phyloP scores from a whole-genome alignment of 441 rosid species.

The Mallotus japonicus region DNA sequence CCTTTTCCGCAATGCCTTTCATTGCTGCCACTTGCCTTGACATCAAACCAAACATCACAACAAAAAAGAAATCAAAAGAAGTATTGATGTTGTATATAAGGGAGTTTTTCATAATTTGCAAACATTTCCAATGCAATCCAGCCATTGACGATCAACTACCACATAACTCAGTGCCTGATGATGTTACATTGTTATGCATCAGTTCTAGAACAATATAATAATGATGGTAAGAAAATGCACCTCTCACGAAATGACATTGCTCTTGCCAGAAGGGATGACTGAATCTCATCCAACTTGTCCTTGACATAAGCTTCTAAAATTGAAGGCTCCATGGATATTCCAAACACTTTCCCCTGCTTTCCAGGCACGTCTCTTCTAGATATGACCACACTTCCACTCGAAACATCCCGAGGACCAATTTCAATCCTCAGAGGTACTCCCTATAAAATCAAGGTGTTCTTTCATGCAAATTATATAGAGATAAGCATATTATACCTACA shows the following conservation, averaged over 20 bases:
- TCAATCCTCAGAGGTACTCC: constrained; percentile 89
- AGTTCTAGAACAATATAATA: neutral
- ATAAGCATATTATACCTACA: too few relatives aligned
- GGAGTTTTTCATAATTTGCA: neutral
- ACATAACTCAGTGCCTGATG: neutral
- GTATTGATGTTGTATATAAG: neutral
- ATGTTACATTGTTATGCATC: neutral
- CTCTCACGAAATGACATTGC: constrained; percentile 74
- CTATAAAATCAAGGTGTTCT: constrained; percentile 32
- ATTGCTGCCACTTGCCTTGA: neutral
- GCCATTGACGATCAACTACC: neutral
- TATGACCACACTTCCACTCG: constrained; percentile 72
- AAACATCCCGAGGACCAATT: constrained; percentile 91
- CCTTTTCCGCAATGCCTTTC: neutral
- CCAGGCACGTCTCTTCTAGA: constrained; percentile 95
- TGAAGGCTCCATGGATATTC: constrained; percentile 83
- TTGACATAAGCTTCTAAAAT: constrained; percentile 66
- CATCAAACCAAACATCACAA: neutral
- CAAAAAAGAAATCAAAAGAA: neutral
- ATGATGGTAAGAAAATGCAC: constrained; percentile 33
- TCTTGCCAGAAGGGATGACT: constrained; percentile 63
- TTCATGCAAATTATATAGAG: neutral
- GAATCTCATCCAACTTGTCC: constrained; percentile 90
- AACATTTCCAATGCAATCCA: constrained; percentile 3
- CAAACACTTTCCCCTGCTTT: constrained; percentile 87